Conservation (phyloP, 176 grass and related monocot species). For the Raddia guianensis region DNA sequence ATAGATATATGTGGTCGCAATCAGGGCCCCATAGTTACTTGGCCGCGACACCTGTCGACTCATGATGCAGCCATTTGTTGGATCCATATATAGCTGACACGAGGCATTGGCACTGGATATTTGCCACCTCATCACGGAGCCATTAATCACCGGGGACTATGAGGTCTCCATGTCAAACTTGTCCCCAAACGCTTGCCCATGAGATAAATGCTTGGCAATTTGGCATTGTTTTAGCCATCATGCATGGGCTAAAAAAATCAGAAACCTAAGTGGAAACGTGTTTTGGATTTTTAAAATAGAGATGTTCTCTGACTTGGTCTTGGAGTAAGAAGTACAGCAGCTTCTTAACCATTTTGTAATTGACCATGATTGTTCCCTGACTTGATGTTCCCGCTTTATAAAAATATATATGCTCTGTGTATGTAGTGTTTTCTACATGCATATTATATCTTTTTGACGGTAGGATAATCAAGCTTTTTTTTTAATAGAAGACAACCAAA, state of each 20-base stretch:
- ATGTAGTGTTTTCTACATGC: too few species aligned
- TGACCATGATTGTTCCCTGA: too few species aligned
- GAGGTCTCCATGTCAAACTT: background rate
- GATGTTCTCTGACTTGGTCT: too few species aligned
- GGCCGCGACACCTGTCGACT: background rate
- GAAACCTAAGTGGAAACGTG: background rate
- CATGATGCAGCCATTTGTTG: background rate
- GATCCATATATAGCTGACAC: background rate
- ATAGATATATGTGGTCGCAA: background rate
- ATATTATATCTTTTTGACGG: too few species aligned
- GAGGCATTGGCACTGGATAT: background rate
- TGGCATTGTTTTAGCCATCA: background rate
- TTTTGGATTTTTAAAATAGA: background rate
- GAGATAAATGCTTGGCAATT: too few species aligned
- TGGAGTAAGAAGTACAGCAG: too few species aligned
- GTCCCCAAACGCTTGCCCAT: background rate
- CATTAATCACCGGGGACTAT: background rate
- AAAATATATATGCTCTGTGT: too few species aligned
- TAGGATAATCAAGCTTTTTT: too few species aligned
- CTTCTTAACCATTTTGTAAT: too few species aligned
- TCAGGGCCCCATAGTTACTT: too few species aligned
- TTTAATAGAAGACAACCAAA: too few species aligned
- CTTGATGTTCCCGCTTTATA: too few species aligned
- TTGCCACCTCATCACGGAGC: background rate
- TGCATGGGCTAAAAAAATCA: background rate